Conservation (phyloP, 2,329 filamentous ascomycete genomes). For the Fusarium hostae region DNA sequence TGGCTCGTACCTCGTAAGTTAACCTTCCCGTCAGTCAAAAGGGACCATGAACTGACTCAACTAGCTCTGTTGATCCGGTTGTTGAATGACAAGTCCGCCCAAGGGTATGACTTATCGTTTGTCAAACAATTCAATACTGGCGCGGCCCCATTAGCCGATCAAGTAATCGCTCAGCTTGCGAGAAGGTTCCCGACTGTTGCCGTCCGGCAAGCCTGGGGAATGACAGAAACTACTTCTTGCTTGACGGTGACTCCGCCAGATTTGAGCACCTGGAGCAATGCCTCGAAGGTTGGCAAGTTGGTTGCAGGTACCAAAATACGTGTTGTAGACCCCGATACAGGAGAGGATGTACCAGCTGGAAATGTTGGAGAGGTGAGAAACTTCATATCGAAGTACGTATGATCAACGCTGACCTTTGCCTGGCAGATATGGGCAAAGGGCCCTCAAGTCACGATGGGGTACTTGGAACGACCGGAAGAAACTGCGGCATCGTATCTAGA, state of each 20-base stretch:
- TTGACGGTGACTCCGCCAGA: not conserved
- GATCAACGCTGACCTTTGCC: not conserved
- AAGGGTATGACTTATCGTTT: not conserved
- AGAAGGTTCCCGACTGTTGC: not conserved
- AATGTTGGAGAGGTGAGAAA: not conserved
- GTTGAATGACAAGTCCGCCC: not conserved
- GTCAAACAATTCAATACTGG: not conserved
- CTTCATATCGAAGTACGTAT: not conserved
- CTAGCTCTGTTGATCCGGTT: not conserved
- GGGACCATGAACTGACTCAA: rapidly evolving
- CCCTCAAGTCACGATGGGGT: not conserved
- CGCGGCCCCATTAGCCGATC: not conserved
- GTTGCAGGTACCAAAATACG: not conserved
- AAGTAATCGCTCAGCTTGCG: not conserved
- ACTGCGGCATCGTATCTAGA: not conserved
- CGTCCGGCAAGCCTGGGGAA: not conserved
- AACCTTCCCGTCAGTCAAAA: rapidly evolving
- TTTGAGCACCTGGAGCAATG: not conserved
- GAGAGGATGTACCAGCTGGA: not conserved
- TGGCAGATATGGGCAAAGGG: not conserved
- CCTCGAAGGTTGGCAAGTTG: not conserved
- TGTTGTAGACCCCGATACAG: not conserved
- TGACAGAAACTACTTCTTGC: not conserved
- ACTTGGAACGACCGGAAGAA: not conserved
- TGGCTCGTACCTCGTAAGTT: not conserved